Conservation (phyloP, 2,329 filamentous ascomycete species). For the Fusarium coffeatum region DNA sequence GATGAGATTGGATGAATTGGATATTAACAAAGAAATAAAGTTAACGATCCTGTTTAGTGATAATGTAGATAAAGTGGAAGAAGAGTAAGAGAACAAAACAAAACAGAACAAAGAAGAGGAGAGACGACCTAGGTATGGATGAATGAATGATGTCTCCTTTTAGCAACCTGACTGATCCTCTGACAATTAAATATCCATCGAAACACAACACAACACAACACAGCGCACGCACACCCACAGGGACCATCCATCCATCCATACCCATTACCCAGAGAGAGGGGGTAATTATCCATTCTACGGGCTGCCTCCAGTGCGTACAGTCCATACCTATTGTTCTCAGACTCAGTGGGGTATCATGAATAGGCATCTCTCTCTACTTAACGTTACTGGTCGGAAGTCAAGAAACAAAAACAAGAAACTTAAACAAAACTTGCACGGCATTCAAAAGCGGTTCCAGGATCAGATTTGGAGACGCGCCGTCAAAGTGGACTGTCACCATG, state of each 20-base stretch:
- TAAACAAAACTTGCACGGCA: constrained; percentile 7
- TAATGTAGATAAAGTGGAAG: not conserved
- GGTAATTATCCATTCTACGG: not conserved
- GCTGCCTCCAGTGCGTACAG: not conserved
- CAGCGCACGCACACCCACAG: not conserved
- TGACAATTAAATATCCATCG: constrained; percentile 10
- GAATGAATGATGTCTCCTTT: constrained; percentile 14
- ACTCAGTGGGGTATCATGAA: not conserved
- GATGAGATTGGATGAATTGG: not conserved
- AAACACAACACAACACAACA: constrained; percentile 4
- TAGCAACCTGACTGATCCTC: constrained; percentile 9
- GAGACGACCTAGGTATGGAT: not conserved
- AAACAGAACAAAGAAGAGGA: not conserved
- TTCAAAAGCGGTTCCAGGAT: constrained; percentile 13
- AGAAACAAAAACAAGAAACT: constrained; percentile 25
- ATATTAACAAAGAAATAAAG: not conserved
- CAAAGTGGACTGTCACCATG: constrained; percentile 15
- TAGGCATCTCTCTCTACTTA: not conserved
- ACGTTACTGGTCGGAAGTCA: not conserved
- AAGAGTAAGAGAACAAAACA: not conserved
- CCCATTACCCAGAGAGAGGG: not conserved
- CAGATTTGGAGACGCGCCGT: constrained; percentile 18
- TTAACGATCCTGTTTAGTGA: not conserved
- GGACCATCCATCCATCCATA: not conserved
- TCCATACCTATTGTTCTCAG: not conserved